Conservation (phyloP, 176 grass and related monocot species). For the Puya raimondii region DNA sequence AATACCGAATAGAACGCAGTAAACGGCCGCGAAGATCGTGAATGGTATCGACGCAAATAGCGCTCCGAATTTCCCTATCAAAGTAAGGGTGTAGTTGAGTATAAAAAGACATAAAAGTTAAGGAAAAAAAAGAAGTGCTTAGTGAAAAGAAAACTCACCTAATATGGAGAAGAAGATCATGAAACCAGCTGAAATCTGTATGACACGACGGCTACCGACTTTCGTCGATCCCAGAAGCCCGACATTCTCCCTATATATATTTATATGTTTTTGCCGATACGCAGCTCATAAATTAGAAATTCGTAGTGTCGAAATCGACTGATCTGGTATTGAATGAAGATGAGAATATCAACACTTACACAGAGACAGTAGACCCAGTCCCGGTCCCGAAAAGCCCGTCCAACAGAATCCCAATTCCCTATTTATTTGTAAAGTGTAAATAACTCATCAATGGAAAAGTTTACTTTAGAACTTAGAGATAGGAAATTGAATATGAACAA, state of each 20-base stretch:
- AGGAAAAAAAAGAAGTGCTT: too few relatives aligned
- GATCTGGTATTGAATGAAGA: too few relatives aligned
- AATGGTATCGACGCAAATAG: slow-evolving; percentile 93
- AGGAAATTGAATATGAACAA: slow-evolving; percentile 1
- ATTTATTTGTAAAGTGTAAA: slow-evolving; percentile 8
- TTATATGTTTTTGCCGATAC: not conserved
- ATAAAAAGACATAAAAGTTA: not conserved
- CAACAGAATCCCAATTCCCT: slow-evolving; percentile 87
- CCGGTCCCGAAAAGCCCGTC: slow-evolving; percentile 76
- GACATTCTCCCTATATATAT: slow-evolving; percentile 64
- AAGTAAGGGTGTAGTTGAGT: not conserved
- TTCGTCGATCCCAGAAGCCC: slow-evolving; percentile 78
- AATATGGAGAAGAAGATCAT: slow-evolving; percentile 99
- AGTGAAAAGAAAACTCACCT: slow-evolving; percentile 33
- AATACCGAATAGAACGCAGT: slow-evolving; percentile 79
- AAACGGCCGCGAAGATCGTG: slow-evolving; percentile 84
- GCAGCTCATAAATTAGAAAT: not conserved
- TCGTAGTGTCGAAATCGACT: too few relatives aligned
- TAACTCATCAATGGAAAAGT: slow-evolving; percentile 5
- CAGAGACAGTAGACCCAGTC: slow-evolving; percentile 84
- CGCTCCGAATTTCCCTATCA: slow-evolving; percentile 88
- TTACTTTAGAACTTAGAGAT: slow-evolving; percentile 8
- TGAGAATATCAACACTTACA: slow-evolving; percentile 35
- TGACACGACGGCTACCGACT: slow-evolving; percentile 82
- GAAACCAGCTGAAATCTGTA: slow-evolving; percentile 92